Percentiles rank a stretch among this genome's conserved stretches.
These are phyloP conservation scores for Pyronema domesticum DNA, from an alignment of 495 filamentous ascomycete species.

Conservation along the genomic window DNA sequence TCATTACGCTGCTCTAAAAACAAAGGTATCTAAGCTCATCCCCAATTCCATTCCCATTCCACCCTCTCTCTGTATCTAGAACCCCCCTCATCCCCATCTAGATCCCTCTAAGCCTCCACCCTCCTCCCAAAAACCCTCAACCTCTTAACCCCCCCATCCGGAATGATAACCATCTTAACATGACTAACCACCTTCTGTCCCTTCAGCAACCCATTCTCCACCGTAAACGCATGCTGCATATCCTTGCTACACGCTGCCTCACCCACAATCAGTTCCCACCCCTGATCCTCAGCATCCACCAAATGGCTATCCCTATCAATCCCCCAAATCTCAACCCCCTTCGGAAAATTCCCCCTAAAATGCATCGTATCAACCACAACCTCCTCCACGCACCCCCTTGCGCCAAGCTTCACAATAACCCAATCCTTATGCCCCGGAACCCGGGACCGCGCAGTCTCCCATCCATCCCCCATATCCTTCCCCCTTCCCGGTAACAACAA, in stretches of 20 bases:
- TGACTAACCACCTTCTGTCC: slow-evolving; percentile 47
- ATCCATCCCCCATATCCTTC: slow-evolving; percentile 85
- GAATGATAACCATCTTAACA: slow-evolving; percentile 77
- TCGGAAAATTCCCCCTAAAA: slow-evolving; percentile 80
- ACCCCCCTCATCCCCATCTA: neutral
- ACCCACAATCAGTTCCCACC: slow-evolving; percentile 52
- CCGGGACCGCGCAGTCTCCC: slow-evolving; percentile 74
- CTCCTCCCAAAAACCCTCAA: slow-evolving; percentile 38
- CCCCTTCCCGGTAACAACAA: slow-evolving; percentile 70
- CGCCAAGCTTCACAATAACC: slow-evolving; percentile 62
- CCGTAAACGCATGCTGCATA: slow-evolving; percentile 53
- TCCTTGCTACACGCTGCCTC: slow-evolving; percentile 59
- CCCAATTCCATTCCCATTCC: neutral
- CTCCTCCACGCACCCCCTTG: slow-evolving; percentile 48
- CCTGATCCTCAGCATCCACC: slow-evolving; percentile 33
- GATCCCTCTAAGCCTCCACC: neutral
- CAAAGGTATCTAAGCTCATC: neutral
- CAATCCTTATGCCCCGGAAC: slow-evolving; percentile 68
- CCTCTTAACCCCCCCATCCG: slow-evolving; percentile 81
- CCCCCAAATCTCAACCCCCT: slow-evolving; percentile 53
- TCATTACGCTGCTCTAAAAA: neutral
- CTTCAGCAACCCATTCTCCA: slow-evolving; percentile 26
- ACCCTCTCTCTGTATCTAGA: neutral
- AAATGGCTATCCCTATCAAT: slow-evolving; percentile 28
- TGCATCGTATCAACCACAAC: slow-evolving; percentile 76